phyloP scores from a whole-genome alignment of 805 yeast genomes.

The Cyberlindnera nakhonratchasimensis region DNA sequence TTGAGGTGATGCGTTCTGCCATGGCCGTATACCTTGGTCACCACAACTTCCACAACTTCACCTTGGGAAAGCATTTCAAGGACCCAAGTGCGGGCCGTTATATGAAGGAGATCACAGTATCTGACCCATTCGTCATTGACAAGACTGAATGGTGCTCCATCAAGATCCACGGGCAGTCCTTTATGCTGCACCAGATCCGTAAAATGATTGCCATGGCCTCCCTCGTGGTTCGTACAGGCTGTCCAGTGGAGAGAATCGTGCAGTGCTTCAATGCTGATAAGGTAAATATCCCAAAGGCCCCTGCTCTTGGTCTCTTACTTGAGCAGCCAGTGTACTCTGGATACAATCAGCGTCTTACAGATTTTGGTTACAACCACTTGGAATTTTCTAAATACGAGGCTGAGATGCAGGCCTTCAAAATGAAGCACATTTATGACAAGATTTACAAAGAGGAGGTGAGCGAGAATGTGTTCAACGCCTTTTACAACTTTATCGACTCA shows the following conservation, averaged over 20 bases:
- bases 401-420: conserved; percentile 83
- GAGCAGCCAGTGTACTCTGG: conserved; percentile 92
- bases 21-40: conserved; percentile 77
- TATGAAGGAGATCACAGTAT: conserved; percentile 74
- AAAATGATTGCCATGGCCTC: conserved; percentile 97
- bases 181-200: conserved; percentile 96
- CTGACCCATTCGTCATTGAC: conserved; percentile 88
- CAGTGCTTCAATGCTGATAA: conserved; percentile 74
- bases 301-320: conserved; percentile 85
- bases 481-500: conserved; percentile 85
- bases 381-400: conserved; percentile 61
- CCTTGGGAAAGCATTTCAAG: conserved; percentile 73
- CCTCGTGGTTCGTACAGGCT: conserved; percentile 78
- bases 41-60: conserved; percentile 89
- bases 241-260: conserved; percentile 69
- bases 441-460: conserved; percentile 86
- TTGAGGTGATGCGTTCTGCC: conserved; percentile 61
- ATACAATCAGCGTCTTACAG: conserved; percentile 66
- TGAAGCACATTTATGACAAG: conserved; percentile 84
- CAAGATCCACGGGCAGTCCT: conserved; percentile 96
- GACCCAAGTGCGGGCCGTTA: conserved; percentile 83
- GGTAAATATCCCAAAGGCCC: conserved; percentile 94
- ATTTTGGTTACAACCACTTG: conserved; percentile 74
- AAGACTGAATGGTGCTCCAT: conserved; percentile 96
- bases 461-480: conserved; percentile 86